Base-by-base conservation (phyloP, 2,329 filamentous ascomycete species). In the Coniochaeta ligniaria region DNA sequence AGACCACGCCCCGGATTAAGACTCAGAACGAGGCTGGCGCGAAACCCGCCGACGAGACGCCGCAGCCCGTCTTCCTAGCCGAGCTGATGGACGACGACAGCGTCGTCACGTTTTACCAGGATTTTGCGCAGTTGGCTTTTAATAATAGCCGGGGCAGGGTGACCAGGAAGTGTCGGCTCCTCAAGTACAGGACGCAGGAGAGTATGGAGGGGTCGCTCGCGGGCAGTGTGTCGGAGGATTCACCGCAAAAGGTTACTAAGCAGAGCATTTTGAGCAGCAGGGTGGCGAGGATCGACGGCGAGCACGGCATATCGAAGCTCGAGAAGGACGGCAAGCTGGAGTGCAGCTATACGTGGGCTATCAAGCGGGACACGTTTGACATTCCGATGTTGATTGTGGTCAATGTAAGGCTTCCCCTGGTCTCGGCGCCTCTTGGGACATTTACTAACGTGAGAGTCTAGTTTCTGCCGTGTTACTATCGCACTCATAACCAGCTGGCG, bases 371-470 rank as follows among this genome's bases (percentile, higher is more conserved):
- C 74, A 91, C 95, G 45, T 98, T 98, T 77, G 94, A 98, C 77
- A 96, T 98, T 74, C 95, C 95, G 24, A 96, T 97, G 92, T 82
- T 98, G 78, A 96, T 98, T 74, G 91, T 97, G 70, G 94, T 98
- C 80, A 97, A 97, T 78, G 95, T 97, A 74, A 88, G 93, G 88
- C 9, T 20, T 11, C 38, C 5, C 38, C 17, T 20, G 17, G 17
- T 20, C 38, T 41, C 38, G 2, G n/a, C 38, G 38, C 17, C 17
- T 58, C 24, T 57, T 59, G 20, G 3, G 3, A 20, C n/a, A 12
- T 55, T 4, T 38, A 33, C 26, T 35, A 6, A 31, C 50, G n/a
- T 28, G 69, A 73, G 57, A 71, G 62, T 24, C 24, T 62, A 86
- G 83, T 86, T 86, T 66, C 69, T 86, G 60, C 83, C 83, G 56